Base-by-base conservation (phyloP, 2,329 filamentous ascomycete species). In the Aspergillus unguis region DNA sequence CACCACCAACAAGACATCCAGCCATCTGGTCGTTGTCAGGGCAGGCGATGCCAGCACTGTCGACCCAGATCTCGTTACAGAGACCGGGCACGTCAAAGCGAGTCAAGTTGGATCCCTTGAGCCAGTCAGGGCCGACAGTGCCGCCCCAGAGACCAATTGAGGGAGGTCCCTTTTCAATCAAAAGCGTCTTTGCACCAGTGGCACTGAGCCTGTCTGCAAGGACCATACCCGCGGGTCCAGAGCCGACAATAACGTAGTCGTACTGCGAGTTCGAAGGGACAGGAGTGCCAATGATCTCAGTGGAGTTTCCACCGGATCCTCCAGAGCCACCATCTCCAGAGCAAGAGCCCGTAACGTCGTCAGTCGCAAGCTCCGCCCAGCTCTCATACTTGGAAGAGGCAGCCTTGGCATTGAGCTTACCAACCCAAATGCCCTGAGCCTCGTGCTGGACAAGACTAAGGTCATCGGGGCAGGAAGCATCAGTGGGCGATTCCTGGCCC, bases 21-120 rank as follows among this genome's bases (percentile, higher is more conserved):
- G 63, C 45, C 41, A 57, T 35, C 63, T 64, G 5, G 11, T 86
- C 85, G n/a, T 82, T 84, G 65, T 89, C 86, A 1, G 78, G 79
- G 69, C 86, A 89, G 1, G 58, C 64, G 38, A 66, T 54, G 27
- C 65, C 54, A 6, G 58, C 62, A 9, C 63, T 65, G 62, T 86
- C 79, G 3, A 76, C 71, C 80, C 84, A 87, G 59, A 89, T 86
- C 69, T 87, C 76, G 66, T 88, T 88, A 68, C 84, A 87, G 6
- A 66, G 36, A 5, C 64, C 63, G 3, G 64, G 64, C 4, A 66
- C 48, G 45, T 65, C 64, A 36, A 66, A 62, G 1, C 60, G 44
- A 2, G 64, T 66, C 32, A 88, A 70, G 45, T 83, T 82, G 17
- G 80, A 82, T 33, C 78, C 80, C 5, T 54, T 55, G 33, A 59